A percentile compares a stretch with the other conserved stretches of the same genome.
These are phyloP conservation scores for Cercospora brassicicola DNA, from an alignment of 2,329 filamentous ascomycete genomes.

Conservation along the genomic window DNA sequence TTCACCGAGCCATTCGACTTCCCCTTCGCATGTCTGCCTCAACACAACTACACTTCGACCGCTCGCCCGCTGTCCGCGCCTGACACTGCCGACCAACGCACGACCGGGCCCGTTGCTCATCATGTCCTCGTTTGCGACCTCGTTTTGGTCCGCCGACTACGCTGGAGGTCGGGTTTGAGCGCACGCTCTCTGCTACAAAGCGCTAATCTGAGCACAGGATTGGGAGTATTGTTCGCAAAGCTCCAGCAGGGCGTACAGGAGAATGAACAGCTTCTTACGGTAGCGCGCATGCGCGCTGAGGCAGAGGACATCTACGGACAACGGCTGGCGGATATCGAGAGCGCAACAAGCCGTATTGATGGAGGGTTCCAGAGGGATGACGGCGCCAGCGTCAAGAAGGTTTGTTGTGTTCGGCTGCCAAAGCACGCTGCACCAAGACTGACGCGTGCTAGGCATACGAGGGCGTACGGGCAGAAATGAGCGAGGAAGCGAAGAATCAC, in stretches of 20 bases:
- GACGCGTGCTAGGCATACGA: constrained; percentile 72
- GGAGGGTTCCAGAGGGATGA: constrained; percentile 89
- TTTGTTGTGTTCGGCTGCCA: constrained; percentile 42
- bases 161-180: constrained; percentile 67
- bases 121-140: constrained; percentile 90
- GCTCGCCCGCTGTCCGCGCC: background rate
- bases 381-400: constrained; percentile 93
- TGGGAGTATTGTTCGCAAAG: constrained; percentile 93
- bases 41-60: background rate
- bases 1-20: background rate
- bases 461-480: constrained; percentile 88
- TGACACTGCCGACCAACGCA: background rate
- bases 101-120: constrained; percentile 18
- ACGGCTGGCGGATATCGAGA: constrained; percentile 76
- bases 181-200: constrained; percentile 3
- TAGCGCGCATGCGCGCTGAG: constrained; percentile 91
- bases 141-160: constrained; percentile 98
- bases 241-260: constrained; percentile 94
- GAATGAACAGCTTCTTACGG: constrained; percentile 88
- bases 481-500: constrained; percentile 84
- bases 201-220: constrained; percentile 48
- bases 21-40: background rate
- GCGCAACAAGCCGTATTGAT: constrained; percentile 75
- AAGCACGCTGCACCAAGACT: constrained; percentile 8
- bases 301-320: constrained; percentile 88